Base-by-base conservation (phyloP, 2,329 filamentous ascomycete species). In the Pseudomassariella vexata region DNA sequence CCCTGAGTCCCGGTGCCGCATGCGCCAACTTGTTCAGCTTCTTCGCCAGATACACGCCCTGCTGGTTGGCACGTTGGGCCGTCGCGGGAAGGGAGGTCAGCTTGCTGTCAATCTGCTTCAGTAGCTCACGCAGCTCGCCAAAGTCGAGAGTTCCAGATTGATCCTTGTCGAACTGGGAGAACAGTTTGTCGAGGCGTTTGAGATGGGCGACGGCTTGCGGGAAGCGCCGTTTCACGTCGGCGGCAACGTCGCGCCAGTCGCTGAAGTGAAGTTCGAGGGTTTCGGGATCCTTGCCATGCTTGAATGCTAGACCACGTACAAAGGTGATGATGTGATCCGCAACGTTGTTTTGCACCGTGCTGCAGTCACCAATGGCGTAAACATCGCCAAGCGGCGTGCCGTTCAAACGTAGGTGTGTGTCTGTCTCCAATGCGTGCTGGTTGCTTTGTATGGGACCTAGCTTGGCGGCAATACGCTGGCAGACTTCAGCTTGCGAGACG, bases 281-380 rank as follows among this genome's bases (percentile, higher is more conserved):
- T 55, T 94, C 80, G 0, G 90, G 90, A 49, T 96, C 85, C 49
- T 84, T 83, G 55, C 89, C 90, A 42, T 84, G 86, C 59, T 95
- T 90, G 80, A 85, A 95, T 8, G 92, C 88, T 3, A 94, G 71
- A 11, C 79, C 86, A 39, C 88, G 87, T 9, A 98, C 73, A 62
- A 96, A 98, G 14, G 78, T 82, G 28, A 95, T 73, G 47, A 98
- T 81, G 62, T 95, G 82, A 52, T 94, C 86, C 3, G 89, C 85
- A 2, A 96, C 71, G 47, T 98, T 98, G 66, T 98, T 98, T 54
- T 98, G 94, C 0, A 98, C 90, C 0, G 94, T 98, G 6, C 86
- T 73, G 63, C 92, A 96, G 62, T 98, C 92, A 10, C 92, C 92
- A 40, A 98, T 88, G 28, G 89, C 89, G 52, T 98, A 98, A 15